phyloP scores from a whole-genome alignment of 1,284 basidiomycete species.

The Amylostereum areolatum region DNA sequence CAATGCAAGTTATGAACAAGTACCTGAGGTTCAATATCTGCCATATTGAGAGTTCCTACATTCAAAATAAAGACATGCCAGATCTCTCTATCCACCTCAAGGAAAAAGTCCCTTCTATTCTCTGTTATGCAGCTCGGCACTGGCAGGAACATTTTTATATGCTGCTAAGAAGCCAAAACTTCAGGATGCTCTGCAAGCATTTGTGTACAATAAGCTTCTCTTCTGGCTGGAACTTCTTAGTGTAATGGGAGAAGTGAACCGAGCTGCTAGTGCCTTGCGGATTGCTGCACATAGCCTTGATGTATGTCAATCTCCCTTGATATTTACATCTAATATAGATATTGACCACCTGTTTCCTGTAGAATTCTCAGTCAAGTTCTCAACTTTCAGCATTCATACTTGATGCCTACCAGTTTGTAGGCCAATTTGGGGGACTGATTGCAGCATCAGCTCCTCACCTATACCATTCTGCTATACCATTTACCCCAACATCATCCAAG shows the following conservation, averaged over 20 bases:
- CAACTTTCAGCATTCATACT: too few species aligned
- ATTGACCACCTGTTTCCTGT: neutral
- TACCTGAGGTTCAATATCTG: neutral
- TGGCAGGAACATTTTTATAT: neutral
- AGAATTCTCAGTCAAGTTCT: neutral
- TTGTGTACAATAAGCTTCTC: neutral
- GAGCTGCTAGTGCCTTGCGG: too few species aligned
- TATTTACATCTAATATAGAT: neutral
- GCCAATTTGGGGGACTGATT: neutral
- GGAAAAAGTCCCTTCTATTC: neutral
- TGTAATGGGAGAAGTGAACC: too few species aligned
- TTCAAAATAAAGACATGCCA: neutral
- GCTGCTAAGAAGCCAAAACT: neutral
- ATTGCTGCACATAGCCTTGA: neutral
- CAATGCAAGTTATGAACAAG: neutral
- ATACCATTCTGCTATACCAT: neutral
- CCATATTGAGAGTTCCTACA: neutral
- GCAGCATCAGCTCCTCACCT: neutral
- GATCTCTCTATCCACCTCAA: neutral
- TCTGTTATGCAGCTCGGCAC: neutral
- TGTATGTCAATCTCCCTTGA: neutral
- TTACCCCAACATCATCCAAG: neutral
- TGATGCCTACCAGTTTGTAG: too few species aligned
- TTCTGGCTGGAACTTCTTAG: neutral
- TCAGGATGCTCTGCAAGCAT: neutral